Evolutionary conservation across 495 filamentous ascomycete genomes (phyloP), one percentile per base, ranked within the genome.

Genomic region (Aspergillus nanangensis): DNA sequence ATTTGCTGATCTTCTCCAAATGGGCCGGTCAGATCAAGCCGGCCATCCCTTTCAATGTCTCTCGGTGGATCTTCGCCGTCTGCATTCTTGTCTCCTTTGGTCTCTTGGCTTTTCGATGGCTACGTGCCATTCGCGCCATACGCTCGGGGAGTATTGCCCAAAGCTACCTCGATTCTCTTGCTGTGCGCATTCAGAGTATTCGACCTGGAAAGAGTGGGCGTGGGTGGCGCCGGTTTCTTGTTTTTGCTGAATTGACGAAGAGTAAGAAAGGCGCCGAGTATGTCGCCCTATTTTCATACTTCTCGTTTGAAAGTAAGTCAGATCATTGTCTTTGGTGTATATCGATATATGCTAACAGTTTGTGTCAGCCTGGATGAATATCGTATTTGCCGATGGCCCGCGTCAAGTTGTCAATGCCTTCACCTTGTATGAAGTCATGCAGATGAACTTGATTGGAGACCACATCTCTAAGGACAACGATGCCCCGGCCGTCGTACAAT

Each of bases 171-270:
- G 87, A 98, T 60, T 83, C 81, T 19, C 71, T 96, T 14, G 91
- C 90, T 0, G 85, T 88, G 19, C 81, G 87, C 15, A 67, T 90
- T 37, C 87, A 96, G 61, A 84, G 85, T 71, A 76, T 90, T 52
- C 81, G 90, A 22, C 43, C 85, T 17, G 82, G 82, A 10, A 66
- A 72, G 17, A 74, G 76, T 14, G 80, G 81, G 22, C 70, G 74
- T 47, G 84, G 93, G 24, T 98, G 84, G 81, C 83, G 77, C 51
- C 76, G 91, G 24, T 98, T 96, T 59, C 69, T 96, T 14, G 90
- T 98, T 36, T 98, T 96, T 58, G 81, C 90, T 5, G 87, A 89
- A 52, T 70, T 98, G 66, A 96, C 93, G 1, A 90, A 92, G 61
- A 88, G 85, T 64, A 90, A 86, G 60, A 92, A 95, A 61, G 89